Percentiles rank a stretch among this genome's conserved stretches.
These are phyloP conservation scores for Annulohypoxylon bovei DNA, from an alignment of 495 filamentous ascomycete genomes.

Conservation along the genomic window DNA sequence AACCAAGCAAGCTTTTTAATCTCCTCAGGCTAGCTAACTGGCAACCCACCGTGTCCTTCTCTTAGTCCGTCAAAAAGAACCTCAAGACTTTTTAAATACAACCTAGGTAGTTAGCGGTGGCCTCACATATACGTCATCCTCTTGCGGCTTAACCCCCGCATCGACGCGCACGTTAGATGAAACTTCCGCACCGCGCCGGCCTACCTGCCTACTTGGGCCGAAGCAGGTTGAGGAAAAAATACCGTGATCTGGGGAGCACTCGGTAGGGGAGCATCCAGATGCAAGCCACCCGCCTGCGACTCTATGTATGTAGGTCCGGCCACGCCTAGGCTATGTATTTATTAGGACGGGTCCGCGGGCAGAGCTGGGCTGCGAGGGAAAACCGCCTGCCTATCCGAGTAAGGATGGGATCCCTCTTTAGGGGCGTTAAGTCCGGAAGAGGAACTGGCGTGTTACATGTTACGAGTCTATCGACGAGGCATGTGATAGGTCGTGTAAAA, in stretches of 20 bases:
- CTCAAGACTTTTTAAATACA: too few relatives aligned
- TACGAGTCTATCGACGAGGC: background rate
- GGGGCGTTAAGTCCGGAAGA: slow-evolving; percentile 1
- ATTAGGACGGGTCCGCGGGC: background rate
- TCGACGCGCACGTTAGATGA: slow-evolving; percentile 28
- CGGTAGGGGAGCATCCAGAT: slow-evolving; percentile 15
- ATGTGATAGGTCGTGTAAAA: background rate
- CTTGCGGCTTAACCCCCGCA: slow-evolving; percentile 38
- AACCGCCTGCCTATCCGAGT: slow-evolving; percentile 38
- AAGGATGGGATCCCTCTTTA: slow-evolving; percentile 22
- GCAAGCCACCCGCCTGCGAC: slow-evolving; percentile 35
- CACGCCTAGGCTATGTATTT: slow-evolving; percentile 20
- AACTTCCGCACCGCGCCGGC: slow-evolving; percentile 16
- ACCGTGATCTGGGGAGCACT: slow-evolving; percentile 1
- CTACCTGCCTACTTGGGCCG: slow-evolving; percentile 23
- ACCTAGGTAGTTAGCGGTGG: too few relatives aligned
- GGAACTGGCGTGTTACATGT: background rate
- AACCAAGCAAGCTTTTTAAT: background rate
- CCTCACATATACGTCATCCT: slow-evolving; percentile 31
- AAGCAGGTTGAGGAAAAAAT: background rate
- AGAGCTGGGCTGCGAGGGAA: background rate
- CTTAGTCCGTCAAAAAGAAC: too few relatives aligned
- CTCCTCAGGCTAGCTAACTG: too few relatives aligned
- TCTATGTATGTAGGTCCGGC: background rate
- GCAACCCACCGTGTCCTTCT: too few relatives aligned